Base-by-base conservation (phyloP, 805 yeast genomes). In the Kregervanrija fluxuum region DNA sequence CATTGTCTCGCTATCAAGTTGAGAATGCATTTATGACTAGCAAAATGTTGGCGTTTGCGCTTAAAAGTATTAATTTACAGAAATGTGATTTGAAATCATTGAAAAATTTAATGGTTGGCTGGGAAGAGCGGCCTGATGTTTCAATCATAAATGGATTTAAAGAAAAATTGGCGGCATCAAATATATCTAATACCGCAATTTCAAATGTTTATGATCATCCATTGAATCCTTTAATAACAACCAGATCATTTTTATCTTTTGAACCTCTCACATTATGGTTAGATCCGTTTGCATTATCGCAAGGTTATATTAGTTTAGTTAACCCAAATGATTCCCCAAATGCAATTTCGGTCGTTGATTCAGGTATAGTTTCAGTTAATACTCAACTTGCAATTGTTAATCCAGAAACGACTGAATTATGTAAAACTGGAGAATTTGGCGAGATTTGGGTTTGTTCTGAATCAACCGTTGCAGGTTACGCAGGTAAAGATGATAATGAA, bases 371-470 rank as follows among this genome's bases (percentile, higher is more conserved):
- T 0, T 95, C 97, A 1, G 90, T 89, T 8, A 86, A 95, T 59
- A 87, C 98, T 0, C 95, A 90, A 57, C 78, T 93, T 32, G 93
- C 95, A 1, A 85, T 93, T 48, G 97, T 93, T 3, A 93, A 93
- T 52, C 99, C 99, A 1, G 97, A 93, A 59, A 91, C 97, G 0
- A 64, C 75, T 38, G 68, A 70, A 43, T 68, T 89, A 11, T 91
- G 99, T 59, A 78, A 75, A 46, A 82, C 81, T 42, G 97, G 98
- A 8, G 99, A 93, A 62, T 80, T 79, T 61, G 99, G 99, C 32
- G 99, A 93, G 65, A 88, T 93, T 35, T 93, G 98, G 98, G 95
- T 91, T 2, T 78, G 85, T 50, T 85, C 95, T 1, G 95, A 88
- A 51, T 95, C 91, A 1, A 89, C 84, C 53, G 82, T 80, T 30